Evolutionary conservation across 2,329 filamentous ascomycete species (phyloP).

Genomic region (Arthrocladium fulminans): DNA sequence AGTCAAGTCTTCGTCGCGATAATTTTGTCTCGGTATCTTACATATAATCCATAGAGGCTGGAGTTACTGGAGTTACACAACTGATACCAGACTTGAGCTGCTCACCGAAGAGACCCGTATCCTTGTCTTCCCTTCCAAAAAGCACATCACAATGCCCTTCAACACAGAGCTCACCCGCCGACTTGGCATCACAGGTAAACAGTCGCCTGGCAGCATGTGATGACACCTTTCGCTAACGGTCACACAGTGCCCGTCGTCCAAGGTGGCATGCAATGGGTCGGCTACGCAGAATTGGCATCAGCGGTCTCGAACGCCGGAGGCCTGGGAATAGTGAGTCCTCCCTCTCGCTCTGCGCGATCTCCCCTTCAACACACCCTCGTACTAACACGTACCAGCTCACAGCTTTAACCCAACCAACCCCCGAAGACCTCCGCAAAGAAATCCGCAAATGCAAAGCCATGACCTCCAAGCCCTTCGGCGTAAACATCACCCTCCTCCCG

Average conservation of each 20-base stretch:
- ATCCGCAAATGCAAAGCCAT: constrained; percentile 77
- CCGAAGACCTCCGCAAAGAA: constrained; percentile 85
- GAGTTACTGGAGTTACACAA: background rate
- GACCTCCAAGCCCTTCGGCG: constrained; percentile 59
- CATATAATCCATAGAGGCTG: background rate
- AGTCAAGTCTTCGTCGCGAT: background rate
- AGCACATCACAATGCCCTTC: constrained; percentile 47
- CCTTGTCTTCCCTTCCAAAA: background rate
- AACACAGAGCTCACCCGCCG: constrained; percentile 54
- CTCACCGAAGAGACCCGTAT: background rate
- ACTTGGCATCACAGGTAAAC: constrained; percentile 46
- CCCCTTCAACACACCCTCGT: constrained; percentile 6
- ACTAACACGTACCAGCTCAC: constrained; percentile 33
- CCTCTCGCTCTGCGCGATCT: background rate
- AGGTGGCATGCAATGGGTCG: constrained; percentile 50
- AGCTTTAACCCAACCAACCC: constrained; percentile 77
- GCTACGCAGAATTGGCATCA: constrained; percentile 44
- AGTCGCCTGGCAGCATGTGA: too few species aligned
- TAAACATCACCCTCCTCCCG: constrained; percentile 91
- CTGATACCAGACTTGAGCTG: background rate
- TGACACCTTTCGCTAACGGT: background rate
- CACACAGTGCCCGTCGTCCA: constrained; percentile 40
- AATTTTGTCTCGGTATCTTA: constrained; percentile 1
- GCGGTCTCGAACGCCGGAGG: constrained; percentile 46
- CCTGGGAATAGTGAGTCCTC: constrained; percentile 37